Evolutionary conservation across 2,329 filamentous ascomycete genomes (phyloP).

Genomic region (Fusarium gaditjirri): DNA sequence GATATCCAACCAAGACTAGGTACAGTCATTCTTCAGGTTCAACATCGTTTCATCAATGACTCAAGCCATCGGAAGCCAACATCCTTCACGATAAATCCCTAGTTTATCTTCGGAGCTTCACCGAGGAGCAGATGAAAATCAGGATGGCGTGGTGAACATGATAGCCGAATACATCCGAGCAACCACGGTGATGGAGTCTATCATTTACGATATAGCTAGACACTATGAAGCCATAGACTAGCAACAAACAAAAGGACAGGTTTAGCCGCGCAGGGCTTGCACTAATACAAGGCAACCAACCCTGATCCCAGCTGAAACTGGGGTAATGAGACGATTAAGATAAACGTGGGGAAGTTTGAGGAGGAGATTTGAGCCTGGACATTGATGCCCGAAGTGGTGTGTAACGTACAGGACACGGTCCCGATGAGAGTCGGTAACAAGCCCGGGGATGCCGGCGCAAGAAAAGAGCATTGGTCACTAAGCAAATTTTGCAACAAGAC

Average conservation of each 20-base stretch:
- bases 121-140: neutral
- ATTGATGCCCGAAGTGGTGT: conserved; percentile 30
- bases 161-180: neutral
- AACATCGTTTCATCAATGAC: neutral
- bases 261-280: conserved; percentile 15
- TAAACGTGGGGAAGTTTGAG: conserved; percentile 15
- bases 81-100: neutral
- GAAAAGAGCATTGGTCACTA: neutral
- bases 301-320: conserved; percentile 12
- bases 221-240: neutral
- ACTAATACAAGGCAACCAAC: conserved; percentile 7
- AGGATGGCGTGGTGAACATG: neutral
- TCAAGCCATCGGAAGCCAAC: neutral
- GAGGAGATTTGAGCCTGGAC: conserved; percentile 7
- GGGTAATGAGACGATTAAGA: conserved; percentile 17
- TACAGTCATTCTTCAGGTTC: neutral
- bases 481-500: neutral
- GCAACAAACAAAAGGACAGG: conserved; percentile 4
- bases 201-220: neutral
- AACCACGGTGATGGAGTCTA: neutral
- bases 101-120: conserved; percentile 23
- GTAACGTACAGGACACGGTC: neutral
- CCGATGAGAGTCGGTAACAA: conserved; percentile 2
- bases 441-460: neutral
- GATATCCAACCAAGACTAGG: neutral